Evolutionary conservation across 371 early-diverging fungal genomes (phyloP).

Genomic region (Actinomucor elegans): DNA sequence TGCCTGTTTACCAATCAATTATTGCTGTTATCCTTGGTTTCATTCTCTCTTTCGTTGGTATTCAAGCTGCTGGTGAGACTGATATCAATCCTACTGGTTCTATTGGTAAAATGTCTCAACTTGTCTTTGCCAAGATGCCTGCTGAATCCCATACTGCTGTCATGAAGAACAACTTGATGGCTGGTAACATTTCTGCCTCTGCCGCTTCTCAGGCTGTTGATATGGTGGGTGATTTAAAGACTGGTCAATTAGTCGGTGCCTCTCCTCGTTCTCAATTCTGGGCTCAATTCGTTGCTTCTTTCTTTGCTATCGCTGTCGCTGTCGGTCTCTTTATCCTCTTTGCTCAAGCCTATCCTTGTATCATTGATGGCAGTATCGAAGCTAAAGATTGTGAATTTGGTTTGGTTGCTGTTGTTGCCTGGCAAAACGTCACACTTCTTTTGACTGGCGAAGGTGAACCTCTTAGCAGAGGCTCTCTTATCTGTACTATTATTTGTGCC

Average conservation of each 20-base stretch:
- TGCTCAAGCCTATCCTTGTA: constrained; percentile 63
- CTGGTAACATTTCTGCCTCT: constrained; percentile 61
- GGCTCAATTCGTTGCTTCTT: constrained; percentile 62
- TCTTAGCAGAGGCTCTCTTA: constrained; percentile 42
- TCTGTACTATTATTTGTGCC: constrained; percentile 51
- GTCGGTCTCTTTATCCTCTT: constrained; percentile 62
- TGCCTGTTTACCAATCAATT: constrained; percentile 56
- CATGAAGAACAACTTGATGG: constrained; percentile 59
- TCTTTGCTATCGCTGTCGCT: constrained; percentile 57
- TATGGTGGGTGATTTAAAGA: constrained; percentile 69
- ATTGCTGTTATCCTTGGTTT: constrained; percentile 69
- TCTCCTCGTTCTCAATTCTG: constrained; percentile 66
- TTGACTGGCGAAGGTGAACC: constrained; percentile 53
- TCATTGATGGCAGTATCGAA: constrained; percentile 22
- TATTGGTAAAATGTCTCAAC: constrained; percentile 64
- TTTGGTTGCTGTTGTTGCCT: constrained; percentile 61
- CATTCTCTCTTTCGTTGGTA: constrained; percentile 67
- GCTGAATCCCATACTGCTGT: constrained; percentile 27
- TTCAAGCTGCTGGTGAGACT: constrained; percentile 68
- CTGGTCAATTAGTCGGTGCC: constrained; percentile 60
- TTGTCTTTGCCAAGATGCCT: constrained; percentile 59
- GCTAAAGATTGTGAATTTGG: constrained; percentile 50
- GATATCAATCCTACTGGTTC: constrained; percentile 68
- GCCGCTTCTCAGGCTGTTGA: constrained; percentile 64
- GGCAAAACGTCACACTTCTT: constrained; percentile 60